Base-by-base conservation (phyloP, 306 rosid genomes). In the Begonia fuchsioides region DNA sequence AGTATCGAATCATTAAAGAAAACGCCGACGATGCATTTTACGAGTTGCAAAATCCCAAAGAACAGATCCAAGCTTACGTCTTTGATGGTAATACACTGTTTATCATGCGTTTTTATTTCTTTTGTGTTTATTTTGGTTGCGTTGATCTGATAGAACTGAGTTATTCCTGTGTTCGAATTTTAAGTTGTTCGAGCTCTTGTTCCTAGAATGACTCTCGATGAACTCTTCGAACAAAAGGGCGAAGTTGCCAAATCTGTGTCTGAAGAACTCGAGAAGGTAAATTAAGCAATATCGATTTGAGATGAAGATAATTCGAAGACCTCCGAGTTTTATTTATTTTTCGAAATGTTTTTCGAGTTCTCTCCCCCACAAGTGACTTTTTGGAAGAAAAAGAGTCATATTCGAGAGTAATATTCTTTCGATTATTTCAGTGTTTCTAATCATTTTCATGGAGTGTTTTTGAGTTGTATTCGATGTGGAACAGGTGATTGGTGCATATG, bases 1-100 rank as follows among this genome's bases (percentile, higher is more conserved):
- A 79, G 32, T 90, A 85, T 68, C 78, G 98, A 15, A 84, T 90
- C 9, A 38, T 90, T 17, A 85, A 70, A 56, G 63, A 69, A 54
- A 77, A 67, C 15, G 96, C 95, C n/a, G 95, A 90, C 55, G 98
- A 90, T 73, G 98, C 98, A 17, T 90, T 81, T 52, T 90, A 90
- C 40, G 98, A 90, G 77, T 62, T 90, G 79, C 85, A 90, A 58
- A 85, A 82, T 52, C 98, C 98, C 13, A 59, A 55, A 54, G 98
- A 90, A 63, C 98, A 90, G 77, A 90, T 90, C 48, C 96, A 85
- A 67, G 94, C 98, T 54, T 90, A 70, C 63, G 98, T 90, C 51
- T 90, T 90, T 50, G 98, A 90, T 73, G 98, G 97, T 84, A 69
- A 44, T 17, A 7, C 47, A 11, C 11, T 17, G 3, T 2, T 12